phyloP scores from a whole-genome alignment of 2,329 filamentous ascomycete genomes.

The Chaetomiaceae sp. region DNA sequence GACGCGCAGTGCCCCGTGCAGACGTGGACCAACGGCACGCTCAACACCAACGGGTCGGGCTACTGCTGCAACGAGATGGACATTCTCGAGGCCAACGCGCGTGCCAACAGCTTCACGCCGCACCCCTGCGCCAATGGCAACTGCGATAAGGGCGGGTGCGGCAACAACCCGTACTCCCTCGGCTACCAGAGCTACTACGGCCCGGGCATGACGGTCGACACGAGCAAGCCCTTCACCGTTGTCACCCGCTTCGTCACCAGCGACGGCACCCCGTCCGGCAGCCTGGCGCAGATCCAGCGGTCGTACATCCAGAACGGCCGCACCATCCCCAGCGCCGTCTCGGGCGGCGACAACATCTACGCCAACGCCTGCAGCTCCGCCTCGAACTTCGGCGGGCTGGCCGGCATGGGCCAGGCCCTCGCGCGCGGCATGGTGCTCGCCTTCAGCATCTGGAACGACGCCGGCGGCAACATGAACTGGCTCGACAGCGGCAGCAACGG shows the following conservation, averaged over 20 bases:
- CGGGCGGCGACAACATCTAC: too few species aligned
- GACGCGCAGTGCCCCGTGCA: conserved; percentile 38
- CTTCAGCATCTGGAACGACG: conserved; percentile 47
- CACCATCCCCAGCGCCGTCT: too few species aligned
- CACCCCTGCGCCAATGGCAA: conserved; percentile 38
- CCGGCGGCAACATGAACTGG: conserved; percentile 51
- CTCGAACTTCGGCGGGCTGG: conserved; percentile 4
- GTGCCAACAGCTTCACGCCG: conserved; percentile 42
- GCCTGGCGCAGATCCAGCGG: too few species aligned
- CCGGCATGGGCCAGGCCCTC: conserved; percentile 5
- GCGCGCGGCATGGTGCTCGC: conserved; percentile 9
- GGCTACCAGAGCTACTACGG: conserved; percentile 35
- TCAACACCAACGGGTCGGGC: conserved; percentile 42
- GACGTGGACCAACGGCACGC: conserved; percentile 45
- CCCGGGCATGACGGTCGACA: conserved; percentile 15
- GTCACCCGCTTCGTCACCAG: too few species aligned
- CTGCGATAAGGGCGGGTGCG: conserved; percentile 41
- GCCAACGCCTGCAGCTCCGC: too few species aligned
- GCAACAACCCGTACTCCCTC: conserved; percentile 31
- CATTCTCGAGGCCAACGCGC: conserved; percentile 50
- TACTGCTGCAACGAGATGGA: conserved; percentile 55
- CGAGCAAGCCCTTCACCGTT: too few species aligned
- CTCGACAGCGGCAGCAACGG: conserved; percentile 47
- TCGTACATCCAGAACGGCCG: too few species aligned
- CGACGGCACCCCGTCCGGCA: too few species aligned